phyloP scores from a whole-genome alignment of 1,284 basidiomycete species.

The Tetrapyrgos nigripes region DNA sequence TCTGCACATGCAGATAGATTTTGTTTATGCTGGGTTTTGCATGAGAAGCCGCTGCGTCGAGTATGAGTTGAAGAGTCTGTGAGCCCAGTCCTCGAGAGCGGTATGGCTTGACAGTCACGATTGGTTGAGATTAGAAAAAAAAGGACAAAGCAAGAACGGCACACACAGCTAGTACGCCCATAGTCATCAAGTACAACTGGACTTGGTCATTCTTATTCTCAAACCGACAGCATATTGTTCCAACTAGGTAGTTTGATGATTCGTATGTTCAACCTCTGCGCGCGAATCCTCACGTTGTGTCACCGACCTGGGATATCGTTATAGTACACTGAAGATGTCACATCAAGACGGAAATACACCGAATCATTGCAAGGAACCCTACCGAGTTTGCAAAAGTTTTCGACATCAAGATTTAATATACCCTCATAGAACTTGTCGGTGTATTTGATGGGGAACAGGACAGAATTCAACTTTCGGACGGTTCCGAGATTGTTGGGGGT shows the following conservation, averaged over 20 bases:
- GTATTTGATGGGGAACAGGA: conserved; percentile 72
- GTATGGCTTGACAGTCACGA: conserved; percentile 63
- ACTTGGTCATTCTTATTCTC: conserved; percentile 65
- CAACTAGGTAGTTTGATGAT: conserved; percentile 51
- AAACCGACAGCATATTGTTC: conserved; percentile 80
- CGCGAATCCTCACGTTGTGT: background rate
- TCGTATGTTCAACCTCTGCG: conserved; percentile 7
- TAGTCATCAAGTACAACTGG: conserved; percentile 82
- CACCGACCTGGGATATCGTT: conserved; percentile 72
- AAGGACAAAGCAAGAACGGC: conserved; percentile 19
- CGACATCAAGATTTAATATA: conserved; percentile 71
- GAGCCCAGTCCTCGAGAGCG: conserved; percentile 76
- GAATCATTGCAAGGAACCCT: conserved; percentile 31
- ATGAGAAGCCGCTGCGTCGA: conserved; percentile 63
- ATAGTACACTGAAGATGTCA: conserved; percentile 68
- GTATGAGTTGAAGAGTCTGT: conserved; percentile 65
- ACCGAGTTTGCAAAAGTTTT: conserved; percentile 84
- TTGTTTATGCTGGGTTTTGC: conserved; percentile 65
- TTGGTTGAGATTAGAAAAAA: conserved; percentile 10
- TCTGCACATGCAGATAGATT: conserved; percentile 82
- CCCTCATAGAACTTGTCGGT: conserved; percentile 83
- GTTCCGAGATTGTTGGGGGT: conserved; percentile 84
- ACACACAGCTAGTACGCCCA: conserved; percentile 83
- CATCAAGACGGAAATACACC: conserved; percentile 10
- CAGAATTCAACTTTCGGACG: conserved; percentile 79